Evolutionary conservation across 73 alveolate genomes (phyloP), one percentile per base, ranked within the genome.

Genomic region (Paramecium biaurelia): DNA sequence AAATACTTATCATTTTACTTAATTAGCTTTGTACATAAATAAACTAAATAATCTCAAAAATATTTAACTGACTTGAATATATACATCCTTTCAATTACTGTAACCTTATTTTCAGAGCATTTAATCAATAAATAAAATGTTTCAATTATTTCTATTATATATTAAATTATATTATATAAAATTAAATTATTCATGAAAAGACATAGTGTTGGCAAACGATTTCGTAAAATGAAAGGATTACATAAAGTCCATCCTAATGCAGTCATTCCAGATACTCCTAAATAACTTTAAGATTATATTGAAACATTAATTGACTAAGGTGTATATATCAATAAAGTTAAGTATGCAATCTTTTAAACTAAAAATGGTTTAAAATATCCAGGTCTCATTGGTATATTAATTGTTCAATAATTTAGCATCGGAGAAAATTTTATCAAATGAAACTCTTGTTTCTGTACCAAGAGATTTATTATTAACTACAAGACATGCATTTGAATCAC

Each of bases 321-420:
- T 12, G 59, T 72, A 3, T 14, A 34, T 0, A 72, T 72, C 0
- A 72, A 72, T 35, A 72, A 72, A 34, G 86, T 72, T 34, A 30
- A 72, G 32, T 89, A 70, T 89, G 94, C 92, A 14, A 43, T 67
- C 57, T 89, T 89, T 35, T 23, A 70, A 41, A 63, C 90, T 7
- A 89, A 89, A 53, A 89, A 89, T 70, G 94, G 94, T 14, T 53
- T 89, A 23, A 45, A 67, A n/a, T 89, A 89, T 70, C 84, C 79
- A 8, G 94, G 94, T 7, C 59, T 89, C 18, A 72, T 79, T 12
- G 87, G 87, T 74, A 74, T 18, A 10, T 10, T 5, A 34, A 9
- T 28, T 1, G 2, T 37, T 9, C 8, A 4, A 53, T 53, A 20
- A 15, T 8, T 34, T 49, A 86, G 94, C 94, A 24, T 41, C 94